Evolutionary conservation across 352 stramenopile genomes (phyloP), one percentile per base, ranked within the genome.

Genomic region (Pythium chondricola): DNA sequence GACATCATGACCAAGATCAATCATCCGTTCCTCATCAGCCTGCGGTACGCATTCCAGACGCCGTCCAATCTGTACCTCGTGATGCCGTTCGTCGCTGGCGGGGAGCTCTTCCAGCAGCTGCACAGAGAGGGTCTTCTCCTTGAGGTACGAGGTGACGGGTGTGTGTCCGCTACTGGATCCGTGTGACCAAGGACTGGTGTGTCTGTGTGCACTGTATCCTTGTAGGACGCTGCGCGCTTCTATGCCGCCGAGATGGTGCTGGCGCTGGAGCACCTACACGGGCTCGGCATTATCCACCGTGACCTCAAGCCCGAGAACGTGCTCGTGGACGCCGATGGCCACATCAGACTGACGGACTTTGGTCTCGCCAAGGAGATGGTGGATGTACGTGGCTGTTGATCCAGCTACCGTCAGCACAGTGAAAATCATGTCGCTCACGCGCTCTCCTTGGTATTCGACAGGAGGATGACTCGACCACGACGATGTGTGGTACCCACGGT

Each of bases 1-100:
- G 77, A 91, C 53, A 91, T 91, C 40, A 90, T 93, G 80, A 88
- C 77, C 49, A 88, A 91, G 66, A 85, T 93, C 52, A 78, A 77
- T 48, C 82, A 93, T 42, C 82, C 82, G 40, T 93, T 93, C 56
- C 46, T 93, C 5, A 83, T 91, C 47, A 85, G 69, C 56, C 52
- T 93, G 21, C 61, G 70, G 18, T 90, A 87, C 60, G 79, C 82
- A 4, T 93, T 93, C 58, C 82, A 93, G 66, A 90, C 82, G 39
- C 58, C 76, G 33, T 72, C 73, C 0, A 90, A 91, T 33, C 67
- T 91, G 17, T 93, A 91, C 48, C 60, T 93, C 27, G 82, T 93
- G 17, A 91, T 93, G 80, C 61, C 61, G 39, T 77, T 69, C 31
- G 46, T 77, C 17, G 53, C 65, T 11, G 67, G 67, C 37, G 67